phyloP scores from a whole-genome alignment of 352 stramenopile species.

The Globisporangium okanoganense region DNA sequence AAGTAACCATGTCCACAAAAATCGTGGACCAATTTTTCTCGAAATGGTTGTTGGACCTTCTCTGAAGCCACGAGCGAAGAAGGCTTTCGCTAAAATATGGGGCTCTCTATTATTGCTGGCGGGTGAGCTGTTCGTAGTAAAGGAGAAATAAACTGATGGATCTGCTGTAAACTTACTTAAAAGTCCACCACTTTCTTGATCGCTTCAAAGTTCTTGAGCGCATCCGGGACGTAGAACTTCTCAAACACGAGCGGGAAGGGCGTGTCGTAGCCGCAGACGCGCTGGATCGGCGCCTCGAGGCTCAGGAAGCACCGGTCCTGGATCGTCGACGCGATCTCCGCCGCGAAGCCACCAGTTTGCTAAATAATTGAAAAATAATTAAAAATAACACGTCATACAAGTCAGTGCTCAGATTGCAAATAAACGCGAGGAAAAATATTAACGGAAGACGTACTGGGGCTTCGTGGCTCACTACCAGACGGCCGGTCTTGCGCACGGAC shows the following conservation, averaged over 20 bases:
- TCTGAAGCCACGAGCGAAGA: too few species aligned
- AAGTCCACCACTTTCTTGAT: constrained; percentile 92
- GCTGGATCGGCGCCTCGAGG: constrained; percentile 94
- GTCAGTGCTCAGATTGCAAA: constrained; percentile 1
- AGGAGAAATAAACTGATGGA: neutral
- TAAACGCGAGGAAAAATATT: neutral
- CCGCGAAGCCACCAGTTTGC: constrained; percentile 93
- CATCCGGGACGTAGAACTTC: constrained; percentile 93
- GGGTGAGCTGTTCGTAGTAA: neutral
- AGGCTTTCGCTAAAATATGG: too few species aligned
- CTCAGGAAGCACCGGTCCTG: constrained; percentile 94
- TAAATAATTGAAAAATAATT: constrained; percentile 20
- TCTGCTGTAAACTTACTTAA: constrained; percentile 27
- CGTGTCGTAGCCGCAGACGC: constrained; percentile 94
- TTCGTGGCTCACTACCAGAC: constrained; percentile 96
- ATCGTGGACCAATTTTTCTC: neutral
- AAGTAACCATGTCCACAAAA: neutral
- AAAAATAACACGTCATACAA: neutral
- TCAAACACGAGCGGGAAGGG: constrained; percentile 97
- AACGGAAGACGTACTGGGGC: constrained; percentile 75
- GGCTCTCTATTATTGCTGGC: neutral
- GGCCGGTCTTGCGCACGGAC: constrained; percentile 97
- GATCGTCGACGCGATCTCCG: constrained; percentile 94
- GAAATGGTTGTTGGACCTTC: too few species aligned
- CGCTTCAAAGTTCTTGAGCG: constrained; percentile 94